Evolutionary conservation across 352 stramenopile genomes (phyloP), one percentile per base, ranked within the genome.

Genomic region (Globisporangium perplexum): DNA sequence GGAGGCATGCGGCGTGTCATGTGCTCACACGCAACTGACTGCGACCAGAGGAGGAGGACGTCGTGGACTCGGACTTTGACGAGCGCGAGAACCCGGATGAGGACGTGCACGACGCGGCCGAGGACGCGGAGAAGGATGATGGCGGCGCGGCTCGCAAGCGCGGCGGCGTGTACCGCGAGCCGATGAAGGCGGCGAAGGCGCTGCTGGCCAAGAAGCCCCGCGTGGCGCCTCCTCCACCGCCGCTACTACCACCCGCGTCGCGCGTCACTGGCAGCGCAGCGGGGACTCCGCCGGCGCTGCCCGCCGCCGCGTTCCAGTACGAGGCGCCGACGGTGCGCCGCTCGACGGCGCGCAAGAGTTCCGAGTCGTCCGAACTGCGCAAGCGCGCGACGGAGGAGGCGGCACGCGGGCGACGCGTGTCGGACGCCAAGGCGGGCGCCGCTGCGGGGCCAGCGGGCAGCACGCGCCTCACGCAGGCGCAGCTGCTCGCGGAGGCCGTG

Each of bases 31-130:
- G 35, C 35, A 30, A 5, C 26, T 38, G 8, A 18, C 8, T 50
- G 35, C 46, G 28, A 47, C n/a, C 50, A 92, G 87, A 95, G 76
- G 84, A 96, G 57, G 85, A 91, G 39, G 87, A 96, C 50, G 60
- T 91, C 23, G 84, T 93, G 15, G 87, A 96, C 60, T 86, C 78
- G 50, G 87, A 96, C 59, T 96, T 96, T 63, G 85, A 95, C 50
- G 69, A 86, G 5, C 75, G 90, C 46, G 86, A 96, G 72, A 59
- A 62, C 31, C 83, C 83, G 12, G 83, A 93, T 57, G 79, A 92
- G 39, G 74, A 95, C 12, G 58, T 93, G 17, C 81, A 92, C 47
- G 72, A 88, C 56, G 74, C 50, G 23, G 63, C 89, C 18, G 75
- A 80, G 43, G 78, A 92, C 22, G 70, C 75, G 2, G 50, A 69